A percentile compares a stretch with the other conserved stretches of the same genome.
These are phyloP conservation scores for Stachybotrys chlorohalonatus DNA, from an alignment of 2,329 filamentous ascomycete genomes.

Conservation along the genomic window DNA sequence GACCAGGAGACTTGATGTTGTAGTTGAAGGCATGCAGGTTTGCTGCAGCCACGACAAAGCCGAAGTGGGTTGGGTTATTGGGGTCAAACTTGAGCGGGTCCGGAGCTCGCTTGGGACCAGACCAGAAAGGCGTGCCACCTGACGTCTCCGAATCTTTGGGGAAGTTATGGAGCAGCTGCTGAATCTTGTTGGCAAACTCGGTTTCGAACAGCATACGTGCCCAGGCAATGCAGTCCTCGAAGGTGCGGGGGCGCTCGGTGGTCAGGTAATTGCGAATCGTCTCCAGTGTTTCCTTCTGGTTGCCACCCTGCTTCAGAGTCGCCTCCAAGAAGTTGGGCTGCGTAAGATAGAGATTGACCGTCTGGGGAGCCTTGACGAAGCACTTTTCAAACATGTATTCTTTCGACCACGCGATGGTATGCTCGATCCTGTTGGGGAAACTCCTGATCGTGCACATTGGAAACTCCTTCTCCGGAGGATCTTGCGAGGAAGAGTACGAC, in stretches of 20 bases:
- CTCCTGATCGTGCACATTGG: conserved; percentile 97
- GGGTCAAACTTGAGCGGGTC: conserved; percentile 84
- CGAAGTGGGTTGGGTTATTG: conserved; percentile 76
- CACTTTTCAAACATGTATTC: conserved; percentile 84
- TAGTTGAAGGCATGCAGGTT: conserved; percentile 98
- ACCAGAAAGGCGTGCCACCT: conserved; percentile 90
- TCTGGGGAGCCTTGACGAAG: conserved; percentile 89
- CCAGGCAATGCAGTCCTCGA: conserved; percentile 96
- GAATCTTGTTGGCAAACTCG: conserved; percentile 94
- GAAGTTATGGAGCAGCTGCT: conserved; percentile 94
- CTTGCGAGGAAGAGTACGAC: conserved; percentile 90
- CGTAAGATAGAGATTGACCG: conserved; percentile 86
- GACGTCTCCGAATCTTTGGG: conserved; percentile 88
- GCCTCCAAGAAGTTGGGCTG: conserved; percentile 84
- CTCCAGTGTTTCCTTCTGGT: conserved; percentile 89
- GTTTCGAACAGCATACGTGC: conserved; percentile 89
- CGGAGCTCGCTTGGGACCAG: conserved; percentile 92
- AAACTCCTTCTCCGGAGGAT: conserved; percentile 96
- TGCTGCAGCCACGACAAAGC: conserved; percentile 79
- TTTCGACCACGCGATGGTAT: conserved; percentile 96
- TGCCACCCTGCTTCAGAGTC: conserved; percentile 85
- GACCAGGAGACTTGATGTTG: conserved; percentile 76
- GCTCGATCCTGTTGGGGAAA: conserved; percentile 97
- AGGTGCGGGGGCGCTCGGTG: conserved; percentile 81
- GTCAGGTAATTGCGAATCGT: conserved; percentile 85